phyloP scores from a whole-genome alignment of 768 basidiomycete genomes.

The Suillus weaverae region DNA sequence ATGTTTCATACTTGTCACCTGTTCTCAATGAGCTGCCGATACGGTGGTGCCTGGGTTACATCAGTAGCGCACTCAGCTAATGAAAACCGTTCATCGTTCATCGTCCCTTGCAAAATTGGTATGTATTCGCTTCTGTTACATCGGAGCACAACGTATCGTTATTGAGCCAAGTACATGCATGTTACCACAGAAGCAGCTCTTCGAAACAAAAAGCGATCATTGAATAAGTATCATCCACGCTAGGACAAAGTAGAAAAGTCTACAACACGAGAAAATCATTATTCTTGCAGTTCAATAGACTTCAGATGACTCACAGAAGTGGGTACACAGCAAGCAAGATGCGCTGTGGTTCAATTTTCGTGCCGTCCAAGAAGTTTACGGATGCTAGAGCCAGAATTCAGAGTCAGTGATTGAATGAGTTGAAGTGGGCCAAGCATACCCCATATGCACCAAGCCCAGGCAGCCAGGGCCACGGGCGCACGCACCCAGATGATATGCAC shows the following conservation, averaged over 20 bases:
- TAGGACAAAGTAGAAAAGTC: slow-evolving; percentile 90
- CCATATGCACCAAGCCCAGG: slow-evolving; percentile 98
- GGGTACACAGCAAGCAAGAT: slow-evolving; percentile 95
- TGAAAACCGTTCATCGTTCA: neutral
- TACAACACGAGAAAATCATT: slow-evolving; percentile 27
- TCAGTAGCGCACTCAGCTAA: too few relatives aligned
- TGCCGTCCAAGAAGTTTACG: slow-evolving; percentile 94
- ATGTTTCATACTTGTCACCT: too few relatives aligned
- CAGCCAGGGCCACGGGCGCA: slow-evolving; percentile 79
- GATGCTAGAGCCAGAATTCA: slow-evolving; percentile 54
- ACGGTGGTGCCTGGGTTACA: too few relatives aligned
- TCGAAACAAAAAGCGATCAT: slow-evolving; percentile 31
- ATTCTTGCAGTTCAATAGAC: neutral
- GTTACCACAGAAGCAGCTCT: neutral
- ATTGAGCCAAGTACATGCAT: neutral
- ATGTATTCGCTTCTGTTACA: neutral
- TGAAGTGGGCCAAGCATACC: slow-evolving; percentile 51
- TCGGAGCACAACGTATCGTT: neutral
- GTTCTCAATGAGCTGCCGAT: too few relatives aligned
- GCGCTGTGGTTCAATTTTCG: slow-evolving; percentile 87
- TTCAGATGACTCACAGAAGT: slow-evolving; percentile 61
- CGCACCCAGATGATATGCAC: slow-evolving; percentile 85
- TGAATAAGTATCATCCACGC: slow-evolving; percentile 98
- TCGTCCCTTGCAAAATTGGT: neutral
- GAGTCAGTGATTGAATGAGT: slow-evolving; percentile 6